phyloP scores from a whole-genome alignment of 345 rosid species.

The Carallia pectinifolia region DNA sequence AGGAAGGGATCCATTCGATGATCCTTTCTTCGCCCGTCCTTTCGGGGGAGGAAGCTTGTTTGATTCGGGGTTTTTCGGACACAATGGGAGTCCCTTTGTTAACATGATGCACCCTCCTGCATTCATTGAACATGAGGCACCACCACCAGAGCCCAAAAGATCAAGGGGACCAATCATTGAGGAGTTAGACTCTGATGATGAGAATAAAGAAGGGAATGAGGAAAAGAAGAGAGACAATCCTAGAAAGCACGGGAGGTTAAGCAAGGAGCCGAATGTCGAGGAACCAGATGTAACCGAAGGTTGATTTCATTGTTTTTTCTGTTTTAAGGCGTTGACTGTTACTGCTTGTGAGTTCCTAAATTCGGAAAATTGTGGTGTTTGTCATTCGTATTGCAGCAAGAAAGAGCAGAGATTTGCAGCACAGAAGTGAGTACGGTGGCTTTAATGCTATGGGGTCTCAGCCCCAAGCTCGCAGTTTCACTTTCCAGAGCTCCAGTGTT shows the following conservation, averaged over 20 bases:
- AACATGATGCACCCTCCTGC: constrained; percentile 46
- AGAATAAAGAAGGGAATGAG: constrained; percentile 39
- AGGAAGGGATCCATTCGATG: constrained; percentile 80
- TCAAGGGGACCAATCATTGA: constrained; percentile 75
- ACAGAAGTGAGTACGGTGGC: constrained; percentile 35
- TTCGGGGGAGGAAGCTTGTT: constrained; percentile 53
- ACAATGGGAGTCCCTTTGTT: constrained; percentile 45
- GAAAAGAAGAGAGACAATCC: constrained; percentile 45
- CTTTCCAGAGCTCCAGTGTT: constrained; percentile 77
- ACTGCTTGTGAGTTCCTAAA: background rate
- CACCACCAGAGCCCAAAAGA: constrained; percentile 40
- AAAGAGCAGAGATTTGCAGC: constrained; percentile 43
- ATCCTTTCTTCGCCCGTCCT: constrained; percentile 70
- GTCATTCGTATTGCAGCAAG: constrained; percentile 38
- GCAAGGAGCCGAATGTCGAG: constrained; percentile 39
- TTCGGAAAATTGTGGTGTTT: background rate
- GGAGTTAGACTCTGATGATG: constrained; percentile 75
- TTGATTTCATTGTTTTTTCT: constrained; percentile 4
- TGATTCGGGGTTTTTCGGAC: constrained; percentile 48
- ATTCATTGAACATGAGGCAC: constrained; percentile 51
- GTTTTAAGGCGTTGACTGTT: too few relatives aligned
- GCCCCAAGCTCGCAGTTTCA: constrained; percentile 52
- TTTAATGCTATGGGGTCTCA: constrained; percentile 35
- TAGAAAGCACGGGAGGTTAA: constrained; percentile 68
- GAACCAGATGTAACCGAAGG: constrained; percentile 46